These are phyloP conservation scores for Pseudoneurospora amorphoporcata DNA, from an alignment of 495 filamentous ascomycete genomes.

Conservation along the genomic window DNA sequence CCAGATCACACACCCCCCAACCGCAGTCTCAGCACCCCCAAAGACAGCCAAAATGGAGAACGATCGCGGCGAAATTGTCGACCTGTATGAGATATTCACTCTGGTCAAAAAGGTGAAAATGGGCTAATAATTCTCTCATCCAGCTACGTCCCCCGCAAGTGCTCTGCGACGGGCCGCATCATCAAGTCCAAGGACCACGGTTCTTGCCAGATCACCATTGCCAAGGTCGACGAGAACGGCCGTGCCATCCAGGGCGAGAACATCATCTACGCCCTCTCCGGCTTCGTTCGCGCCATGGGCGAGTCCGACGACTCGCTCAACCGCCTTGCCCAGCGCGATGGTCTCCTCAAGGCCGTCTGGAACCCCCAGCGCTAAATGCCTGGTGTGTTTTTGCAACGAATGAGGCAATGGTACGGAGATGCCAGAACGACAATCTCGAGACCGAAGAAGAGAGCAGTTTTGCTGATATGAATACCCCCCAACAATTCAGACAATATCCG, in stretches of 20 bases:
- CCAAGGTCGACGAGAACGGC: constrained; percentile 95
- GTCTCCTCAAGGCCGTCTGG: constrained; percentile 95
- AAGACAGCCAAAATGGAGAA: constrained; percentile 31
- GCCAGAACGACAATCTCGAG: constrained; percentile 1
- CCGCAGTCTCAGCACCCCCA: constrained; percentile 18
- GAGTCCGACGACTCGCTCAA: constrained; percentile 97
- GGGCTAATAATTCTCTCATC: not conserved
- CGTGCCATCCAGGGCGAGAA: constrained; percentile 89
- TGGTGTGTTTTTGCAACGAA: constrained; percentile 4
- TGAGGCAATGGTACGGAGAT: constrained; percentile 15
- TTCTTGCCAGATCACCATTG: constrained; percentile 82
- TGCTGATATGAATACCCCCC: constrained; percentile 6
- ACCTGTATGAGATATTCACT: constrained; percentile 57
- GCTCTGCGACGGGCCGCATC: constrained; percentile 90
- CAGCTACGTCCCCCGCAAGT: constrained; percentile 98
- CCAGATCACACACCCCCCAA: constrained; percentile 17
- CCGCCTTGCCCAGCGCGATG: constrained; percentile 88
- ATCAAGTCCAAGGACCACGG: constrained; percentile 99
- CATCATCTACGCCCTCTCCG: constrained; percentile 93
- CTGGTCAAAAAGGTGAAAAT: not conserved
- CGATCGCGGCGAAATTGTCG: constrained; percentile 80
- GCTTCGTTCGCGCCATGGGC: constrained; percentile 94
- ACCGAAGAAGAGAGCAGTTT: constrained; percentile 10
- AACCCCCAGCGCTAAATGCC: constrained; percentile 58
- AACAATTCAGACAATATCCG: constrained; percentile 4